phyloP scores from a whole-genome alignment of 352 stramenopile species.

The Plasmopara muralis region DNA sequence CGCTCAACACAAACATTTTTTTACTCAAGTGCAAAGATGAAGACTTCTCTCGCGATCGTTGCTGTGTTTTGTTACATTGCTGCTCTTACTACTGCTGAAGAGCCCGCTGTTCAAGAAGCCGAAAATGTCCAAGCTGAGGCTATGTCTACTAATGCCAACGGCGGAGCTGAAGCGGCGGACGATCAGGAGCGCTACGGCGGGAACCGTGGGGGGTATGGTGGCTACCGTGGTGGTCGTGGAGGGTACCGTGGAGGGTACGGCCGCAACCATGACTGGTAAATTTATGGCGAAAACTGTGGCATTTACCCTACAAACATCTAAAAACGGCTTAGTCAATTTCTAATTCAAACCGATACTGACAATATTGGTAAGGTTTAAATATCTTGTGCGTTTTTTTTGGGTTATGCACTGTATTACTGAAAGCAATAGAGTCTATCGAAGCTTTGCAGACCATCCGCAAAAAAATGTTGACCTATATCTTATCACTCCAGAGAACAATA shows the following conservation, averaged over 20 bases:
- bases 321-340: too few species aligned
- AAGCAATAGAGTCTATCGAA: too few species aligned
- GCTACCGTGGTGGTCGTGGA: background rate
- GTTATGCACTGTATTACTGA: too few species aligned
- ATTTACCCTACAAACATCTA: too few species aligned
- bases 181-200: background rate
- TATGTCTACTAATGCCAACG: background rate
- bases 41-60: slow-evolving; percentile 8
- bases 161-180: background rate
- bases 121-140: background rate
- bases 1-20: slow-evolving; percentile 1
- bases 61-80: slow-evolving; percentile 9
- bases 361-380: too few species aligned
- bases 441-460: too few species aligned
- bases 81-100: slow-evolving; percentile 6
- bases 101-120: slow-evolving; percentile 1
- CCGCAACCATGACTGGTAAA: too few species aligned
- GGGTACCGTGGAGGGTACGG: background rate
- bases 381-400: too few species aligned
- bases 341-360: too few species aligned
- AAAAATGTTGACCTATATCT: too few species aligned
- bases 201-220: background rate
- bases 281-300: too few species aligned
- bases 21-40: slow-evolving; percentile 1
- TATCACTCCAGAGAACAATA: too few species aligned